These are phyloP conservation scores for Cystofilobasidium macerans DNA, from an alignment of 768 basidiomycete species.

Conservation along the genomic window DNA sequence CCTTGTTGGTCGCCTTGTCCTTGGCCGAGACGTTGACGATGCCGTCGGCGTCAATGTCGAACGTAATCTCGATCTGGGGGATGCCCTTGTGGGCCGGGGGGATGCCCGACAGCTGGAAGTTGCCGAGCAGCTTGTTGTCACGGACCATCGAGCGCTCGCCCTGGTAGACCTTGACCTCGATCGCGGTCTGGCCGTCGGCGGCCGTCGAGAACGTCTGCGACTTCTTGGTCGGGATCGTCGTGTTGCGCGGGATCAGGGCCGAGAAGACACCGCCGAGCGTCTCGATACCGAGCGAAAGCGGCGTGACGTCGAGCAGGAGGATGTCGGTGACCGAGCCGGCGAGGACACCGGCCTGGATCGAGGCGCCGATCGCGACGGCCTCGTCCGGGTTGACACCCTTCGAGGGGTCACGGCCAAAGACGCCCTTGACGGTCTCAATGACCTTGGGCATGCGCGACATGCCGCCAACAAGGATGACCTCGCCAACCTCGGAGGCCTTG, in stretches of 20 bases:
- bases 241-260: slow-evolving; percentile 94
- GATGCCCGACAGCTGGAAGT: slow-evolving; percentile 98
- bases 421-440: slow-evolving; percentile 76
- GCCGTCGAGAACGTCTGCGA: slow-evolving; percentile 98
- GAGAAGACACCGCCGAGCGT: slow-evolving; percentile 99
- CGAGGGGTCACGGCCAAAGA: slow-evolving; percentile 92
- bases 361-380: slow-evolving; percentile 95
- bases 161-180: slow-evolving; percentile 99
- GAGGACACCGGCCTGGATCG: slow-evolving; percentile 95
- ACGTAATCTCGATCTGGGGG: slow-evolving; percentile 76
- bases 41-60: slow-evolving; percentile 96
- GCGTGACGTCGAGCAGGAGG: slow-evolving; percentile 51
- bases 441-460: slow-evolving; percentile 98
- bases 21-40: slow-evolving; percentile 96
- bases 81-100: slow-evolving; percentile 70
- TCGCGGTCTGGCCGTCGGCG: slow-evolving; percentile 97
- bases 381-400: slow-evolving; percentile 99
- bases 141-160: slow-evolving; percentile 97
- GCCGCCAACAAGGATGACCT: slow-evolving; percentile 96
- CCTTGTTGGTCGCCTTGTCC: slow-evolving; percentile 52
- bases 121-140: slow-evolving; percentile 97
- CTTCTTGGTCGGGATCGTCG: slow-evolving; percentile 99
- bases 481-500: slow-evolving; percentile 83
- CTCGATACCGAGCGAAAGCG: slow-evolving; percentile 90
- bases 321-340: slow-evolving; percentile 95